Evolutionary conservation across 192 early-diverging fungal species (phyloP).

Genomic region (Umbelopsis isabellina): DNA sequence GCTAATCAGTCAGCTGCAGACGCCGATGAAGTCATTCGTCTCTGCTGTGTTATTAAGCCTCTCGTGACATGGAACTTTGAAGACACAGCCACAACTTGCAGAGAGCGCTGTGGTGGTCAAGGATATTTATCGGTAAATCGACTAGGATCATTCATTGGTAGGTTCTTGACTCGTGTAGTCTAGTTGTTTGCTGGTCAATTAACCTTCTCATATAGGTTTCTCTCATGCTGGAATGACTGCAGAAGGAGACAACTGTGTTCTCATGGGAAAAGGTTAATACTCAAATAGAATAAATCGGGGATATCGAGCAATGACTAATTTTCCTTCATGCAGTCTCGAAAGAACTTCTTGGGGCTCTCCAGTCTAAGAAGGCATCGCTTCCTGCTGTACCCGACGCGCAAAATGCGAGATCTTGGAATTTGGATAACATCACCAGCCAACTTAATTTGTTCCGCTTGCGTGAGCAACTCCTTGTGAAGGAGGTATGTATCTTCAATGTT

Average conservation of each 20-base stretch:
- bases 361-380: slow-evolving; percentile 49
- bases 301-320: not conserved
- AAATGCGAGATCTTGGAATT: slow-evolving; percentile 50
- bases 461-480: slow-evolving; percentile 48
- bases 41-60: slow-evolving; percentile 81
- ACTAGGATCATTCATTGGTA: slow-evolving; percentile 62
- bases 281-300: too few species aligned
- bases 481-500: slow-evolving; percentile 27
- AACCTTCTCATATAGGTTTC: slow-evolving; percentile 41
- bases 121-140: slow-evolving; percentile 72
- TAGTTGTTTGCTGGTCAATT: not conserved
- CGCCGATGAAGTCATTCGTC: slow-evolving; percentile 64
- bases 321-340: slow-evolving; percentile 53
- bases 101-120: slow-evolving; percentile 78
- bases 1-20: slow-evolving; percentile 47
- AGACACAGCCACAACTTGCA: slow-evolving; percentile 64
- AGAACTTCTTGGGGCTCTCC: slow-evolving; percentile 63
- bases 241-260: slow-evolving; percentile 78
- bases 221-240: slow-evolving; percentile 81
- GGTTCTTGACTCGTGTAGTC: not conserved
- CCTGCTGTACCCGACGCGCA: slow-evolving; percentile 43
- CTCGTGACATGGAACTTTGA: slow-evolving; percentile 76
- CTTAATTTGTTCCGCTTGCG: slow-evolving; percentile 52
- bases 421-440: slow-evolving; percentile 46
- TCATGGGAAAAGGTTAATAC: slow-evolving; percentile 64